Percentiles rank a stretch among this genome's conserved stretches.
Evolutionary conservation across 2,329 filamentous ascomycete species (phyloP).

Genomic region (Ascocoryne sarcoides): DNA sequence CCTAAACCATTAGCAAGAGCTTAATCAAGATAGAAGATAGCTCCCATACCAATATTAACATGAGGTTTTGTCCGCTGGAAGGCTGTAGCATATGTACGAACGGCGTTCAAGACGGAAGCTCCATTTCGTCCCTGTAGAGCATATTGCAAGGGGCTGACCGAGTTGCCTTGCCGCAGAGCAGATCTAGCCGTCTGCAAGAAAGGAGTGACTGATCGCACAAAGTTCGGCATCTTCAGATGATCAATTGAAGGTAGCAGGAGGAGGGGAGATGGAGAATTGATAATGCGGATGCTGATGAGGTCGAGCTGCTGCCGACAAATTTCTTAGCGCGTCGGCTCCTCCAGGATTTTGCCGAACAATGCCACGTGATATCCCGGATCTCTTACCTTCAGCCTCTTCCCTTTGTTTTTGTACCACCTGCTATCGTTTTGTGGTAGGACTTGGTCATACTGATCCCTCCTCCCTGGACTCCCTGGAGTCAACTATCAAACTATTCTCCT

Average conservation of each 20-base stretch:
- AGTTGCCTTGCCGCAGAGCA: constrained; percentile 59
- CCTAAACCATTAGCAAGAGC: constrained; percentile 38
- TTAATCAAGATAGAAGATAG: constrained; percentile 1
- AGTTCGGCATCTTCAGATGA: constrained; percentile 61
- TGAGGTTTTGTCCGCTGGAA: constrained; percentile 93
- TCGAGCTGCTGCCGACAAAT: not conserved
- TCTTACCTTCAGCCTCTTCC: too few species aligned
- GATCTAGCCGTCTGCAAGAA: constrained; percentile 75
- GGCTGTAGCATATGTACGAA: constrained; percentile 51
- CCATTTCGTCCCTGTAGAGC: constrained; percentile 54
- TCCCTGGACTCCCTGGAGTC: too few species aligned
- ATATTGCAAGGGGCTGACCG: constrained; percentile 68
- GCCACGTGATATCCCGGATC: not conserved
- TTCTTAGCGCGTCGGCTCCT: not conserved
- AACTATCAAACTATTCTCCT: too few species aligned
- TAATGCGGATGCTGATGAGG: constrained; percentile 2
- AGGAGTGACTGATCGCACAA: constrained; percentile 69
- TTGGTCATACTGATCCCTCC: too few species aligned
- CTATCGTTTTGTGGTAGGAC: too few species aligned
- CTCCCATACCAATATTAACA: constrained; percentile 79
- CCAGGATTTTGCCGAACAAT: not conserved
- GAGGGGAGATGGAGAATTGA: constrained; percentile 5
- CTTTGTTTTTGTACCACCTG: too few species aligned
- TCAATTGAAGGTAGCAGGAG: constrained; percentile 7
- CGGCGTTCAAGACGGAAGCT: constrained; percentile 55